Conservation (phyloP, 2,329 filamentous ascomycete species). For the Talaromyces sp. region DNA sequence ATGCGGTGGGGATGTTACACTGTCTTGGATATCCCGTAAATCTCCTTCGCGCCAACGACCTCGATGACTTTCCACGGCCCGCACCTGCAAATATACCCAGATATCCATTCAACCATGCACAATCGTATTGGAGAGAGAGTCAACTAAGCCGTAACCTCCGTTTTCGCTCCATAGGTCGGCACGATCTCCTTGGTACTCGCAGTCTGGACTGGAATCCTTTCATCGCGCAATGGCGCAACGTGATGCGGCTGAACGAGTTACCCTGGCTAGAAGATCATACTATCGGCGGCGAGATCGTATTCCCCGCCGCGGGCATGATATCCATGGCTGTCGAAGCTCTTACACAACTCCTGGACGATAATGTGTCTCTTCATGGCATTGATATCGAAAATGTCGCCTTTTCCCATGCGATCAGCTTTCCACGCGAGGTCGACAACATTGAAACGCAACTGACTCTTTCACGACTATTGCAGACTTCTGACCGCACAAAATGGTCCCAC, state of each 20-base stretch:
- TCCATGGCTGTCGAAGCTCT: conserved; percentile 27
- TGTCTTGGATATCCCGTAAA: not conserved
- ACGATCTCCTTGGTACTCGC: conserved; percentile 15
- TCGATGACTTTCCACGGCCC: not conserved
- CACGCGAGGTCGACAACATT: not conserved
- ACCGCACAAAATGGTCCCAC: not conserved
- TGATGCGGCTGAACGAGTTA: conserved; percentile 28
- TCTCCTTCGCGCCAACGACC: not conserved
- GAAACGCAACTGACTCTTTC: not conserved
- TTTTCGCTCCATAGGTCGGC: not conserved
- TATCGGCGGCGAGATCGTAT: conserved; percentile 30
- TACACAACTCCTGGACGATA: not conserved
- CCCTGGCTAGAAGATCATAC: conserved; percentile 34
- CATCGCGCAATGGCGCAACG: conserved; percentile 29
- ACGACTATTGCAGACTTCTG: not conserved
- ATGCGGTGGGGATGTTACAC: not conserved
- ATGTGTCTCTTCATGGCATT: not conserved
- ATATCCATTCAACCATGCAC: conserved; percentile 23
- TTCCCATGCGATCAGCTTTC: not conserved
- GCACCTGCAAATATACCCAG: conserved; percentile 16
- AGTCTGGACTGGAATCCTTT: conserved; percentile 22
- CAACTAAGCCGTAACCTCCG: conserved; percentile 16
- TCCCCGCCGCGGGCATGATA: conserved; percentile 30
- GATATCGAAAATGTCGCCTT: not conserved
- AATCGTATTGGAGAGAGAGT: conserved; percentile 19